Base-by-base conservation (phyloP, 2,329 filamentous ascomycete species). In the Nemania sp. region DNA sequence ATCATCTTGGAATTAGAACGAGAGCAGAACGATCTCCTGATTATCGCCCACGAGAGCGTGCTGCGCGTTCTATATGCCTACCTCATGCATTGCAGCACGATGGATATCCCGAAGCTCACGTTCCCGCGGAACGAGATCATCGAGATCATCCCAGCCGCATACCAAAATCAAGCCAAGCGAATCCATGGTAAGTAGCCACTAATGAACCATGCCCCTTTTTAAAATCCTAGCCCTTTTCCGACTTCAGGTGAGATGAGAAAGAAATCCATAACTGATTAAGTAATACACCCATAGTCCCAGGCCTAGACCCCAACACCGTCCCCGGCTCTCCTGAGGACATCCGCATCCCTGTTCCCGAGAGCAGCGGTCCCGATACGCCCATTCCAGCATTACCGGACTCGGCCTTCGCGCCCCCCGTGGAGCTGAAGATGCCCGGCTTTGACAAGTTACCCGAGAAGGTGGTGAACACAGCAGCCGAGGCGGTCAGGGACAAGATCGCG, bases 101-200 rank as follows among this genome's bases (percentile, higher is more conserved):
- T 88, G 72, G 91, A 96, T 67, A 99, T 99, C 59, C 94, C 94
- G 3, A 88, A 86, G 63, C 83, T 99, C 57, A 89, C 91, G 62
- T 99, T 99, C 67, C 94, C 94, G 3, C 89, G 94, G 37, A 88
- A 99, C 68, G 91, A 99, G 70, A 97, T 99, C 68, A 96, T 99
- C 63, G 94, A 99, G 78, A 97, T 99, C 69, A 95, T 97, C 54
- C 95, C 94, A 3, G 92, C 93, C 15, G 93, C 91, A 26, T 99
- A 99, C 74, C 94, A 97, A 75, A 99, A 99, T 68, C 89, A 94
- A 72, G 90, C 93, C 17, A 94, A 90, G 71, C 86, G 91, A 53
- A 91, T 99, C 65, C 86, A 89, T 64, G 96, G 56, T 59, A 28
- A 56, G 56, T 52, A 15, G 8, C 15, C 20, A 28, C 11, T 22